Base-by-base conservation (phyloP, 805 yeast genomes). In the Yamadazyma tumulicola region DNA sequence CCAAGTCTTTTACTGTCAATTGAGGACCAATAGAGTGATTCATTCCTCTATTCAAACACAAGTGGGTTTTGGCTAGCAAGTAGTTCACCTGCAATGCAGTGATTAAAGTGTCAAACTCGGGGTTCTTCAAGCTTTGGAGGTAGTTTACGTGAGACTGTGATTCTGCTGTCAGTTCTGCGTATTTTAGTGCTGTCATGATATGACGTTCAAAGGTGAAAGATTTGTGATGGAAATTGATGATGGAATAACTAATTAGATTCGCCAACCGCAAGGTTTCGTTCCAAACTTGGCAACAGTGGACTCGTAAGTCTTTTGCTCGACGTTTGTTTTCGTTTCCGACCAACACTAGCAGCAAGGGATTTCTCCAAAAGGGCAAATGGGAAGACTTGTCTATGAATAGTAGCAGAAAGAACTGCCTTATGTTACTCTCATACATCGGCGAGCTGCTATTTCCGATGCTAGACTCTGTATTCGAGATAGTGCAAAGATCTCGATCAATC, bases 281-380 rank as follows among this genome's bases (percentile, higher is more conserved):
- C 72, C 72, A 67, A 5, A 64, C 20, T 23, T 43, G 48, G 32
- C 67, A 54, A 11, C 60, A 38, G 30, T 61, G 62, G 5, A 59
- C 27, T 26, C 58, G 49, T 6, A 64, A 29, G 11, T 52, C 53
- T 11, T 45, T 41, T 13, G 46, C 36, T 24, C 49, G 50, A 27
- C 42, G 45, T 13, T 41, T 44, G 1, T 49, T 30, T 5, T 39
- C 49, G 12, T 45, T 33, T 6, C 39, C 51, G 15, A 37, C 33
- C 28, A 58, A 43, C 2, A 21, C 27, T 1, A 65, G 48, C 13
- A 41, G 45, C 5, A 51, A 43, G 0, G 72, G 72, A 35, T 61
- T 60, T 22, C 52, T 52, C 69, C 69, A 65, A 2, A 64, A 32
- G 22, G 51, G 58, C 7, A 41, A 13, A 9, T 6, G 6, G 5